phyloP scores from a whole-genome alignment of 306 rosid genomes.

The Acacia confusa region DNA sequence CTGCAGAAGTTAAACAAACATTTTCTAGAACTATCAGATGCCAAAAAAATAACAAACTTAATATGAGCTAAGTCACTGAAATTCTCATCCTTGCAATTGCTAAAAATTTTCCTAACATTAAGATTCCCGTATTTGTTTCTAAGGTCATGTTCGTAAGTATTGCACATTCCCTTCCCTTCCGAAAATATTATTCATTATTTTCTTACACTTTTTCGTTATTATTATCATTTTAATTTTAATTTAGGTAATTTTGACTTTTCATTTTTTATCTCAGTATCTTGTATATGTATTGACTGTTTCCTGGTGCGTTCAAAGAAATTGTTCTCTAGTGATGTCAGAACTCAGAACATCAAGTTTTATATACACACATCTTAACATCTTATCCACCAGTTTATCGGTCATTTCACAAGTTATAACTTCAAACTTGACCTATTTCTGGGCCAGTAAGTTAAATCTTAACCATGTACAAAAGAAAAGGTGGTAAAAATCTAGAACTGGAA shows the following conservation, averaged over 20 bases:
- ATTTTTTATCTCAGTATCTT: neutral
- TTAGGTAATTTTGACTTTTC: neutral
- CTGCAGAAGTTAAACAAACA: too few relatives aligned
- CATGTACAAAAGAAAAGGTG: neutral
- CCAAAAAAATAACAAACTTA: too few relatives aligned
- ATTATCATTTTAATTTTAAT: neutral
- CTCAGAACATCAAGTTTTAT: neutral
- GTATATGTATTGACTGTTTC: neutral
- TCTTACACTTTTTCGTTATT: neutral
- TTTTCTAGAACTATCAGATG: too few relatives aligned
- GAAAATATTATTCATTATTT: neutral
- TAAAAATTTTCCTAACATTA: neutral
- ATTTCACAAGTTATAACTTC: neutral
- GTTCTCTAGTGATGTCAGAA: neutral
- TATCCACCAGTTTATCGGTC: neutral
- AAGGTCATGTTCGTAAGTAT: neutral
- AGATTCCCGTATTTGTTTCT: neutral
- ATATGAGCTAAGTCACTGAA: neutral
- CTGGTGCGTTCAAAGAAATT: too few relatives aligned
- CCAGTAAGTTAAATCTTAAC: neutral
- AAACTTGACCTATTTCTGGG: neutral
- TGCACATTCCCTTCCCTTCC: neutral
- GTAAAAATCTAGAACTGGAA: neutral
- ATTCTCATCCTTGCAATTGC: neutral
- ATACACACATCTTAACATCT: neutral